Percentiles rank a stretch among this genome's conserved stretches.
phyloP scores from a whole-genome alignment of 2,329 filamentous ascomycete genomes.

The Chrysoporthe puriensis region DNA sequence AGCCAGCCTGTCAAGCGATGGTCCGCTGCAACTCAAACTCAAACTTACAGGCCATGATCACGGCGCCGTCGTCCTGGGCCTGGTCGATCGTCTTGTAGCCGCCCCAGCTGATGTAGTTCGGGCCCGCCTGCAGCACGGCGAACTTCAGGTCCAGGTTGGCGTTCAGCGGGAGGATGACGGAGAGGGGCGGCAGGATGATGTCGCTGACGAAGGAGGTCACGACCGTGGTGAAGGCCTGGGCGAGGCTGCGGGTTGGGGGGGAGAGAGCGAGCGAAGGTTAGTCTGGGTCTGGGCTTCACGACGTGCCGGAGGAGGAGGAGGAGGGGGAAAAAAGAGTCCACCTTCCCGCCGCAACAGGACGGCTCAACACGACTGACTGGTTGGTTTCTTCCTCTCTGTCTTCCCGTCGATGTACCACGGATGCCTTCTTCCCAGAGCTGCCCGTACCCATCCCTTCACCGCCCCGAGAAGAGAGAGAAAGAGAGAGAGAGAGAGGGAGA shows the following conservation, averaged over 20 bases:
- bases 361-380: no score
- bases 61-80: slow-evolving; percentile 71
- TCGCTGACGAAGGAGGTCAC: slow-evolving; percentile 74
- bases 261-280: not conserved
- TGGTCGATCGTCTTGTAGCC: slow-evolving; percentile 74
- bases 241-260: slow-evolving; percentile 53
- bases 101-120: slow-evolving; percentile 51
- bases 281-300: not conserved
- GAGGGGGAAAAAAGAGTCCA: no score
- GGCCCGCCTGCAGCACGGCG: slow-evolving; percentile 63
- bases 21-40: no score
- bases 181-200: slow-evolving; percentile 70
- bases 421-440: not conserved
- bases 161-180: slow-evolving; percentile 69
- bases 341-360: no score
- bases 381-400: not conserved
- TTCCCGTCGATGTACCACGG: no score
- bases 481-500: slow-evolving; percentile 12
- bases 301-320: not conserved
- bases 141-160: slow-evolving; percentile 78
- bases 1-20: not conserved
- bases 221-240: slow-evolving; percentile 70
- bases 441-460: not conserved
- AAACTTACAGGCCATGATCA: slow-evolving; percentile 60
- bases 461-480: not conserved